Percentiles rank a stretch among this genome's conserved stretches.
phyloP scores from a whole-genome alignment of 495 filamentous ascomycete species.

The Hypoxylon lenormandii region DNA sequence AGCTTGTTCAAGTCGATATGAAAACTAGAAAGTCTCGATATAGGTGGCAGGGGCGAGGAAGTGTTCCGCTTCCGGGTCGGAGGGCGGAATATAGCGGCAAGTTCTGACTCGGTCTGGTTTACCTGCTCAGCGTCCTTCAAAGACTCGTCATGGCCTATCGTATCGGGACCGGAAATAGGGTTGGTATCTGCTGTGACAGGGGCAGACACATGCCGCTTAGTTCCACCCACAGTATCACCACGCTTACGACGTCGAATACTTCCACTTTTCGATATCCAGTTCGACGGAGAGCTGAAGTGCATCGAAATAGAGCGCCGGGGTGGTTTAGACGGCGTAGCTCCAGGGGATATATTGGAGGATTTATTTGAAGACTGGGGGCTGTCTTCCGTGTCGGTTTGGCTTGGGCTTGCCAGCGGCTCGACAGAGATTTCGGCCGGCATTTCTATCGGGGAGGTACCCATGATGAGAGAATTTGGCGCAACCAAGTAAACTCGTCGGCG shows the following conservation, averaged over 20 bases:
- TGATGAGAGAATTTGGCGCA: constrained; percentile 32
- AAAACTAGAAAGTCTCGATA: constrained; percentile 68
- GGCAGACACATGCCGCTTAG: constrained; percentile 61
- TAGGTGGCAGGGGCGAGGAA: constrained; percentile 68
- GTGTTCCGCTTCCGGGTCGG: constrained; percentile 58
- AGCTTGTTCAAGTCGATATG: constrained; percentile 65
- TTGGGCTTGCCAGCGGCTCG: constrained; percentile 7
- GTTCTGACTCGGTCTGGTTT: constrained; percentile 37
- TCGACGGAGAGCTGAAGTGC: constrained; percentile 64
- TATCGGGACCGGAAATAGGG: background rate
- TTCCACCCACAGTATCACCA: constrained; percentile 53
- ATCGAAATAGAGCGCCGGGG: constrained; percentile 65
- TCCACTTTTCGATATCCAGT: constrained; percentile 63
- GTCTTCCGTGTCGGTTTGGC: constrained; percentile 30
- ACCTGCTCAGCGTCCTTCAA: constrained; percentile 34
- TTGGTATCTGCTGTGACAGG: constrained; percentile 47
- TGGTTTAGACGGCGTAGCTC: constrained; percentile 55
- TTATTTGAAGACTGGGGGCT: constrained; percentile 42
- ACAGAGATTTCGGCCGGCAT: constrained; percentile 14
- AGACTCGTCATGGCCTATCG: constrained; percentile 17
- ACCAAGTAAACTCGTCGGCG: constrained; percentile 43
- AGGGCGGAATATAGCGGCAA: constrained; percentile 46
- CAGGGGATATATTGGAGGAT: constrained; percentile 40
- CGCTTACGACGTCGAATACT: constrained; percentile 63
- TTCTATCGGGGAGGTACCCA: constrained; percentile 29